Base-by-base conservation (phyloP, 108 stramenopile genomes). In the Schizochytrium sp. region DNA sequence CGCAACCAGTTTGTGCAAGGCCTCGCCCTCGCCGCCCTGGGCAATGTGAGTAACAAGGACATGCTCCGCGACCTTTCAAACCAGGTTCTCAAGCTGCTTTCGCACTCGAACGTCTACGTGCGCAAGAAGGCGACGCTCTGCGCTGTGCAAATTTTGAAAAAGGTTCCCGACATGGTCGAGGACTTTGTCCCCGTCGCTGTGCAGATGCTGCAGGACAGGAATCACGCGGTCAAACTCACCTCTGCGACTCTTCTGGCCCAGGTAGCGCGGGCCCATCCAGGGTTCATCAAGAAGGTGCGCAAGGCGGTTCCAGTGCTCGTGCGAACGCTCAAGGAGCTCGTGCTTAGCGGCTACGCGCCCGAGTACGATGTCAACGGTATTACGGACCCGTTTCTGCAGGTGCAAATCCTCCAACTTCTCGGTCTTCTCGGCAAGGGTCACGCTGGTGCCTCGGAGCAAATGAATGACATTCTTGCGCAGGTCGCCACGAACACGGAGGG, bases 401-500 rank as follows among this genome's bases (percentile, higher is more conserved):
- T 87, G 25, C 48, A 98, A 90, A 90, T 98, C 14, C 90, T 98
- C 72, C 95, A 95, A 6, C 87, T 99, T 60, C 93, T 99, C 71
- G 93, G 96, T n/a, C 88, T 97, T 87, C 91, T 98, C 19, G 98
- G 97, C 2, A 89, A 94, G 87, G 94, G 93, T 63, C 94, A 95
- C 71, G 57, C 58, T 43, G 88, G 51, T 34, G 87, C 92, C 34
- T 29, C 58, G 44, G 92, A 93, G 25, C 57, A 55, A 6, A 90
- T 94, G 94, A 98, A 98, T 87, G 99, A 99, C 92, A 95, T 98
- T n/a, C 93, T 99, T 34, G 98, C 99, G 0, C 97, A 98, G 94
- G 99, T 98, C 43, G 99, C 98, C 44, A 99, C 98, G 55, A 98
- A 98, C 93, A 99, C 99, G 57, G 98, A 99, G 87, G 96, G 98